These are phyloP conservation scores for Malus domestica DNA, from an alignment of 306 rosid species.

Conservation along the genomic window ASM211411v1 NC_041791.1:185501-186000, in stretches of 20 bases:
- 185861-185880: slow-evolving; percentile 26
- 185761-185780: slow-evolving; percentile 19
- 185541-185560: slow-evolving; percentile 27
- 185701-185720: slow-evolving; percentile 26
- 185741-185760: slow-evolving; percentile 15
- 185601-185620: not conserved
- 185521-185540: slow-evolving; percentile 35
- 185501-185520: slow-evolving; percentile 45
- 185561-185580: slow-evolving; percentile 23
- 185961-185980: not conserved
- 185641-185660: not conserved
- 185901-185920: slow-evolving; percentile 25
- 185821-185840: slow-evolving; percentile 8
- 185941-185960: not conserved
- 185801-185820: slow-evolving; percentile 21
- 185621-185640: not conserved
- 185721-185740: slow-evolving; percentile 25
- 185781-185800: slow-evolving; percentile 16
- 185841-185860: slow-evolving; percentile 14
- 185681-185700: slow-evolving; percentile 29
- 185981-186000: not conserved
- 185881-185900: slow-evolving; percentile 27
- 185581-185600: slow-evolving; percentile 53
- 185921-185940: slow-evolving; percentile 27
- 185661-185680: slow-evolving; percentile 1